Percentiles rank a stretch among this genome's conserved stretches.
phyloP scores from a whole-genome alignment of 73 alveolate species.

The Paramecium sonneborni region DNA sequence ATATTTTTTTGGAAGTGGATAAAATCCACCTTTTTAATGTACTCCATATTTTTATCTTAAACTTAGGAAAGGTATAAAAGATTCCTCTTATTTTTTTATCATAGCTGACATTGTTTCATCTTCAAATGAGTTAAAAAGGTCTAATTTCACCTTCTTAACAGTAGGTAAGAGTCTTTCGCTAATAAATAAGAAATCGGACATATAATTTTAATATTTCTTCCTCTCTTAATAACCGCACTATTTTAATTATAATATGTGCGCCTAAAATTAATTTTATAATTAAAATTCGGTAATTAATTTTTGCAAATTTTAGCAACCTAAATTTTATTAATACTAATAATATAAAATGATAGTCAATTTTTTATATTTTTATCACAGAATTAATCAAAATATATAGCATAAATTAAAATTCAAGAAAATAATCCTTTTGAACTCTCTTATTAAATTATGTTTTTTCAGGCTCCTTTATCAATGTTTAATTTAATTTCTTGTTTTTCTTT shows the following conservation, averaged over 20 bases:
- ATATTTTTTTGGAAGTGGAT: background rate
- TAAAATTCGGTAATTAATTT: background rate
- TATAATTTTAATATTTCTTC: background rate
- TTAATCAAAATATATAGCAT: no score
- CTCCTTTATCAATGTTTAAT: background rate
- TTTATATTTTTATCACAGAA: no score
- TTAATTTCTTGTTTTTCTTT: background rate
- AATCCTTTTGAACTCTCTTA: background rate
- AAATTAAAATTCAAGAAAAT: background rate
- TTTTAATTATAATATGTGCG: slow-evolving; percentile 32
- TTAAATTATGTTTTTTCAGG: slow-evolving; percentile 25
- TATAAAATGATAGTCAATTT: no score
- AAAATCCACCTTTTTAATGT: background rate
- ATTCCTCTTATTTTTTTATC: background rate
- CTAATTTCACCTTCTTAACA: background rate
- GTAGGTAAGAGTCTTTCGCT: background rate
- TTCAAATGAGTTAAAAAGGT: slow-evolving; percentile 15
- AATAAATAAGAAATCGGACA: background rate
- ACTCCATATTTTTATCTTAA: background rate
- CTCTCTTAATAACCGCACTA: background rate
- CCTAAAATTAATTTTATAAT: background rate
- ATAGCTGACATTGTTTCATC: background rate
- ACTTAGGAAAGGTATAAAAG: background rate
- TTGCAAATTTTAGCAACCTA: background rate
- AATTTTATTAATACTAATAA: no score